Base-by-base conservation (phyloP, 495 filamentous ascomycete species). In the Trichoderma orchidacearum region DNA sequence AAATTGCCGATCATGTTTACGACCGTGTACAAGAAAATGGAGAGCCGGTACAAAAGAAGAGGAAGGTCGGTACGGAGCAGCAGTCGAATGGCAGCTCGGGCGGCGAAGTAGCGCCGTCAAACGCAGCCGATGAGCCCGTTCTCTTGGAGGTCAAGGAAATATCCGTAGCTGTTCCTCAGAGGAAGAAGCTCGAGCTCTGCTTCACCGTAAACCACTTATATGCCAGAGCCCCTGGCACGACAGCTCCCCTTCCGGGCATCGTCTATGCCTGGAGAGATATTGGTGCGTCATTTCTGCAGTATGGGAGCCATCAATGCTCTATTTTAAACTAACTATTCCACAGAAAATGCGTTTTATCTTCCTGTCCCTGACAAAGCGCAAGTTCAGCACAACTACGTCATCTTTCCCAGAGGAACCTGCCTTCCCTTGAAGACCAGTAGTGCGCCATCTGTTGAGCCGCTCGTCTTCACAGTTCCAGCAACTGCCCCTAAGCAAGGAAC, bases 291-390 rank as follows among this genome's bases (percentile, higher is more conserved):
- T 34, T 35, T 17, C 18, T 34, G 34, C 15, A 21, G 21, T 45
- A 23, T 52, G 48, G 50, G 18, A 21, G 30, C 13, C 25, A 51
- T 21, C 36, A 17, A 25, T 12, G 7, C 1, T 6, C 36, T 17
- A 3, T 9, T 48, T 13, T 11, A 25, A 13, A 41, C 31, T 45
- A 13, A 27, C 41, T 23, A n/a, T n/a, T 1, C 5, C 29, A 28
- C 66, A 89, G 89, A 86, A 59, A 85, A 92, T 64, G 77, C 81
- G 45, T 76, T 88, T 59, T 88, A 81, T 67, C 83, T 98, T 35
- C 90, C 91, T 2, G 86, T 95, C 0, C 93, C 93, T 1, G 93
- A 97, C 58, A 96, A 96, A 66, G 75, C 85, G 12, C 85, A 89
- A 62, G 82, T 85, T 51, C 90, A 95, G 65, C 83, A 85, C 73